Evolutionary conservation across 2,329 filamentous ascomycete species (phyloP), one percentile per base, ranked within the genome.

Genomic region (Stromatinia cepivora): DNA sequence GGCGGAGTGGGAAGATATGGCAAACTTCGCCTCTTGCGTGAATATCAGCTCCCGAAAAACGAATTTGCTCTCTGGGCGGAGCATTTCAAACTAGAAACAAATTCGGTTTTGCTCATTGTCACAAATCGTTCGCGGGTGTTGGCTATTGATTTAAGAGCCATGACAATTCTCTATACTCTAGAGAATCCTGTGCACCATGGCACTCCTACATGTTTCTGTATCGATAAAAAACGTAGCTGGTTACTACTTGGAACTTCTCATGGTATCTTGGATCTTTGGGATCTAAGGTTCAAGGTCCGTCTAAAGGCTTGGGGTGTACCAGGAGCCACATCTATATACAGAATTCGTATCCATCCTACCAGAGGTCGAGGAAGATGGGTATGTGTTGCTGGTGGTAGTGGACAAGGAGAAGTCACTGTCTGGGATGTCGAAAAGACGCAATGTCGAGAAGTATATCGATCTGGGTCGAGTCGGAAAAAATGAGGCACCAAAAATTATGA

Each of bases 361-460:
- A 92, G 90, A 78, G 91, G 91, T 0, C 88, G 92, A 56, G 91
- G 92, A 15, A 90, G 90, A 78, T 94, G 92, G 87, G 87, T 98
- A 1, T 96, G 93, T 78, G 90, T 97, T 11, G 90, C 93, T 3
- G 94, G 94, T 22, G 94, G 94, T 11, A 96, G 92, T 10, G 91
- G 89, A 5, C 89, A 92, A 71, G 93, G 93, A 22, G 95, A 99
- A 78, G 88, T 99, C 45, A 96, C 93, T 0, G 91, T 97, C 0
- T 99, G 95, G 95, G 95, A 98, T 77, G 84, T 98, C 22, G 94
- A 98, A 78, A 96, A 94, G 81, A 88, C 89, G 10, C 86, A 91
- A 58, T 99, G 95, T 77, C 88, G 92, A 70, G 94, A 98, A 78
- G 90, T 97, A 1, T 97, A 97, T 78, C 89, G 93, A 78, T 78